These are phyloP conservation scores for Dactylellina sp. DNA, from an alignment of 2,329 filamentous ascomycete species.

Conservation along the genomic window DNA sequence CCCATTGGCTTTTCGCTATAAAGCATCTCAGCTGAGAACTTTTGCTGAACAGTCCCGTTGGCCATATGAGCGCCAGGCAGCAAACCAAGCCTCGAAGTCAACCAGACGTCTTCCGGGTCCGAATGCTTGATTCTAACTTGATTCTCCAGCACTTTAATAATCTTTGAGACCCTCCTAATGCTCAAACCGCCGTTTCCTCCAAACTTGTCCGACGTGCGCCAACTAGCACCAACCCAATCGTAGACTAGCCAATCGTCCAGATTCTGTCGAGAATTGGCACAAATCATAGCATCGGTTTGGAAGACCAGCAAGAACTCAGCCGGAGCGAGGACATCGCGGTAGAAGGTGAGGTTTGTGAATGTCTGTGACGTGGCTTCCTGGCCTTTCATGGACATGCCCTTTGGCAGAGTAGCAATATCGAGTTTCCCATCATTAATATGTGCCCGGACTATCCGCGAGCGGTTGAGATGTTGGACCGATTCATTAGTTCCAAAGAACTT, in stretches of 20 bases:
- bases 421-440: slow-evolving; percentile 59
- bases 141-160: slow-evolving; percentile 68
- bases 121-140: slow-evolving; percentile 65
- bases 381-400: slow-evolving; percentile 68
- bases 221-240: slow-evolving; percentile 70
- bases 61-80: slow-evolving; percentile 67
- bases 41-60: slow-evolving; percentile 67
- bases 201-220: slow-evolving; percentile 64
- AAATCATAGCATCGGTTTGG: slow-evolving; percentile 70
- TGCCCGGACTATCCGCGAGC: slow-evolving; percentile 56
- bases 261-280: slow-evolving; percentile 67
- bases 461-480: slow-evolving; percentile 65
- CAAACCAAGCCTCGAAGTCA: slow-evolving; percentile 68
- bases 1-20: slow-evolving; percentile 69
- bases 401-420: slow-evolving; percentile 68
- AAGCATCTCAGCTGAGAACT: slow-evolving; percentile 69
- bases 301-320: slow-evolving; percentile 71
- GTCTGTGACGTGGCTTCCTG: slow-evolving; percentile 70
- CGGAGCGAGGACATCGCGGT: slow-evolving; percentile 59
- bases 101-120: slow-evolving; percentile 71
- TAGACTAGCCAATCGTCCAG: slow-evolving; percentile 69
- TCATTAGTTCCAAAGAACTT: slow-evolving; percentile 68
- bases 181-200: slow-evolving; percentile 70
- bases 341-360: slow-evolving; percentile 69
- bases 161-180: slow-evolving; percentile 68